Percentiles rank a stretch among this genome's conserved stretches.
phyloP scores from a whole-genome alignment of 2,329 filamentous ascomycete genomes.

The Calonectria fujianensis region DNA sequence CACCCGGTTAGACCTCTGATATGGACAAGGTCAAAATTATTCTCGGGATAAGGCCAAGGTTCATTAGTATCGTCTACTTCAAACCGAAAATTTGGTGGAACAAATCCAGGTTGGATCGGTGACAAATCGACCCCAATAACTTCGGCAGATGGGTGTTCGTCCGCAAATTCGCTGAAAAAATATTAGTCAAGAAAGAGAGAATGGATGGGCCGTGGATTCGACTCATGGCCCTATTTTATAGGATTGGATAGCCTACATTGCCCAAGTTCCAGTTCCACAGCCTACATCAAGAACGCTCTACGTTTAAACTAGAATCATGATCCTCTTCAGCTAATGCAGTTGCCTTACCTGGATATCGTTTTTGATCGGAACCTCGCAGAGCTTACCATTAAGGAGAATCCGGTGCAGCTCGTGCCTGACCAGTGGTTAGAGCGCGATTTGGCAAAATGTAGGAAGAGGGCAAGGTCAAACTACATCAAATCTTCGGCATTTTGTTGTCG shows the following conservation, averaged over 20 bases:
- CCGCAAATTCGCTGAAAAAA: conserved; percentile 51
- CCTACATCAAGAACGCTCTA: conserved; percentile 58
- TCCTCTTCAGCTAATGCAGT: not conserved
- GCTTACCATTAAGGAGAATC: conserved; percentile 55
- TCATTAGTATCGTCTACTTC: conserved; percentile 77
- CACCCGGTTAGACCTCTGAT: conserved; percentile 72
- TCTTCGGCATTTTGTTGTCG: conserved; percentile 51
- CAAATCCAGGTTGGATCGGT: conserved; percentile 73
- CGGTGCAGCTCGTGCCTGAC: conserved; percentile 49
- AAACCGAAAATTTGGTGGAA: conserved; percentile 78
- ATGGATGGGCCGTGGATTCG: not conserved
- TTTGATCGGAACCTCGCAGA: conserved; percentile 57
- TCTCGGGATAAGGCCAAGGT: conserved; percentile 66
- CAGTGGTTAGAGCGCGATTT: not conserved
- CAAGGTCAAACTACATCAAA: conserved; percentile 39
- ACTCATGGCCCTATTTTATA: too few relatives aligned
- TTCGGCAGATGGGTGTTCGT: conserved; percentile 66
- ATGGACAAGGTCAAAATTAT: conserved; percentile 75
- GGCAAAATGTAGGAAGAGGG: not conserved
- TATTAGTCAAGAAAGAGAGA: not conserved
- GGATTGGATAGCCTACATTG: conserved; percentile 48
- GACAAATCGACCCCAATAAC: conserved; percentile 74
- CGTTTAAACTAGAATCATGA: not conserved
- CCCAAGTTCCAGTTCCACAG: conserved; percentile 61
- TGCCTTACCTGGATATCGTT: conserved; percentile 48